phyloP scores from a whole-genome alignment of 2,329 filamentous ascomycete genomes.

The Verticillium nubilum region DNA sequence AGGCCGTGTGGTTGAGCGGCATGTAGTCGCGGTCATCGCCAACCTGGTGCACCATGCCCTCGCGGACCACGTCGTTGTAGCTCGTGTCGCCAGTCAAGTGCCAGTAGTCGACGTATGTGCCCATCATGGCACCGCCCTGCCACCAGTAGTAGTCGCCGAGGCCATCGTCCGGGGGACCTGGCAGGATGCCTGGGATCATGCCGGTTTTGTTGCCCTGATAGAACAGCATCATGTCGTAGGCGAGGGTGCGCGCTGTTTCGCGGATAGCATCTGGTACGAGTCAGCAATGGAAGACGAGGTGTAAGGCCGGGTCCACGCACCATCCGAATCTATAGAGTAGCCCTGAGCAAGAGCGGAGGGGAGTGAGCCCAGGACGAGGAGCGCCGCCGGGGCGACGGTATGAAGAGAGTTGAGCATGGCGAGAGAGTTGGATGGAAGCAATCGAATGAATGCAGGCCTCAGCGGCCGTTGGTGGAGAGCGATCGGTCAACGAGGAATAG shows the following conservation, averaged over 20 bases:
- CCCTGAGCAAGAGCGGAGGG: conserved; percentile 16
- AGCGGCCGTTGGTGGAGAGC: not conserved
- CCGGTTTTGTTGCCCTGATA: conserved; percentile 47
- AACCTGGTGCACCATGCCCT: conserved; percentile 53
- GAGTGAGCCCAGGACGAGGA: conserved; percentile 6
- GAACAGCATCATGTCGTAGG: conserved; percentile 43
- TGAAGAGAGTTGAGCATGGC: conserved; percentile 10
- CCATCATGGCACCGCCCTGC: conserved; percentile 66
- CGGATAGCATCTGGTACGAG: conserved; percentile 38
- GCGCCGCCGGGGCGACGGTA: conserved; percentile 8
- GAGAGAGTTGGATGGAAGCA: conserved; percentile 1
- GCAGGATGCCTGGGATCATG: conserved; percentile 50
- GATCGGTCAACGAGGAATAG: not conserved
- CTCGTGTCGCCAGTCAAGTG: conserved; percentile 58
- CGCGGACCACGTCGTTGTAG: conserved; percentile 54
- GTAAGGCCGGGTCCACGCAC: conserved; percentile 13
- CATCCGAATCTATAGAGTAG: conserved; percentile 24
- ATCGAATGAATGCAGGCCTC: not conserved
- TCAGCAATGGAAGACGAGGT: not conserved
- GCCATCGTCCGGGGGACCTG: conserved; percentile 42
- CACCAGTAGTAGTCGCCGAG: conserved; percentile 66
- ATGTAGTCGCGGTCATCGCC: conserved; percentile 54
- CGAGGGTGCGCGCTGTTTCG: conserved; percentile 37
- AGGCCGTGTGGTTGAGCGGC: conserved; percentile 53
- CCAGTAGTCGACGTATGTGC: conserved; percentile 66